Base-by-base conservation (phyloP, 106 monocot genomes). In the Dendrobium officinale region DNA sequence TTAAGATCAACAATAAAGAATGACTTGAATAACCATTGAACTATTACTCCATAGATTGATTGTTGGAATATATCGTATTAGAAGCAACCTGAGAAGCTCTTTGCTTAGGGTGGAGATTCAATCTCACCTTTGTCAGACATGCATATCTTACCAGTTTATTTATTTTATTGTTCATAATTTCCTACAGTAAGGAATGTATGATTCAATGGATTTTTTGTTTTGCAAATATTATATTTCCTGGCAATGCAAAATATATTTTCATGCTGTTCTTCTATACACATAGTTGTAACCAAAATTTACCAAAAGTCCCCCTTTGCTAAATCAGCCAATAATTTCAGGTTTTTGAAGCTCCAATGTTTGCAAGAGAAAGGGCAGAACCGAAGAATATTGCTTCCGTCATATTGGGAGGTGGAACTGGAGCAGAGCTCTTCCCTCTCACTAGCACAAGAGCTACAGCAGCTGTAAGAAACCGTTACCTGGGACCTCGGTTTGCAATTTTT, bases 361-460 rank as follows among this genome's bases (percentile, higher is more conserved):
- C 75, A 42, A 86, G 61, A 19, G 72, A 59, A 40, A 68, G 76
- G 72, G 96, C 88, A 37, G 88, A 96, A 33, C 90, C 93, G 11
- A 93, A 88, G 85, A 88, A 74, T 76, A 86, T 90, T 48, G 93
- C 93, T 19, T 89, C 96, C 8, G 84, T 96, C 77, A 93, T 96
- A 75, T 75, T 96, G 72, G 93, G 96, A 45, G 96, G 96, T 45
- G 96, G 96, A 18, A 80, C 88, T 43, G 96, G 96, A 22, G 80
- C 84, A 29, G 85, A 88, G 37, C 90, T 96, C 42, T 91, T 96
- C 73, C 96, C 96, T 78, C 90, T 96, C 15, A 96, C 93, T 22
- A 92, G 86, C 55, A 93, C 88, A 20, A 88, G 96, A 79, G 91
- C 96, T 20, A 90, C 91, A 37, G 93, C 96, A 20, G 96, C 96